Evolutionary conservation across 2,329 filamentous ascomycete species (phyloP).

Genomic region (Penicillium sp.): DNA sequence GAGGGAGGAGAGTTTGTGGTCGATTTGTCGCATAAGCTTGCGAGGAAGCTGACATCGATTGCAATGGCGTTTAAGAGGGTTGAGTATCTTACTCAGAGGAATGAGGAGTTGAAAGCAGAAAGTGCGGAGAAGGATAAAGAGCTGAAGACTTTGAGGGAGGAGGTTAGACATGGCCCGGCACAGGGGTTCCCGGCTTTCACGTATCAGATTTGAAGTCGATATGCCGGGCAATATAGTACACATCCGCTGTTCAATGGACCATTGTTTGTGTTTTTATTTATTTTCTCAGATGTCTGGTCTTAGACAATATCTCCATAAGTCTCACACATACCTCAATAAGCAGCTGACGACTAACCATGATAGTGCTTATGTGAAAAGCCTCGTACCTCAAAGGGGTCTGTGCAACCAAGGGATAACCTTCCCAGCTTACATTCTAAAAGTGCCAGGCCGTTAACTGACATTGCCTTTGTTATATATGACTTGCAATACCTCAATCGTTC

Average conservation of each 20-base stretch:
- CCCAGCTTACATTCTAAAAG: background rate
- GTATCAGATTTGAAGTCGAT: background rate
- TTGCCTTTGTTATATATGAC: background rate
- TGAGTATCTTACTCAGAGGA: background rate
- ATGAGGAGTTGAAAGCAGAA: background rate
- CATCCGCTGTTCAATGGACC: background rate
- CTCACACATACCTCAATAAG: too few relatives aligned
- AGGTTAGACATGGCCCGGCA: background rate
- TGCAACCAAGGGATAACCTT: background rate
- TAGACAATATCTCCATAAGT: too few relatives aligned
- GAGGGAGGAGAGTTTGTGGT: conserved; percentile 12
- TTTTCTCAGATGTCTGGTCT: too few relatives aligned
- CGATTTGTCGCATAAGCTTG: conserved; percentile 9
- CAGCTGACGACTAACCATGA: too few relatives aligned
- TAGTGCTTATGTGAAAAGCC: background rate
- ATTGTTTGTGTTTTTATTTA: background rate
- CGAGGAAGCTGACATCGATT: background rate
- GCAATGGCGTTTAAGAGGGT: background rate
- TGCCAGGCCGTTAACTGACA: background rate
- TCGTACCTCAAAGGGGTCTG: background rate
- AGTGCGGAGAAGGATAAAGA: background rate
- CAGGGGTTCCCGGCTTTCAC: background rate
- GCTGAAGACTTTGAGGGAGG: conserved; percentile 1
- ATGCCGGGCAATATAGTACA: background rate
- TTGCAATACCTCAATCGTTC: background rate